Conservation (phyloP, 164 flowering plant species). For the Vitis riparia region DNA sequence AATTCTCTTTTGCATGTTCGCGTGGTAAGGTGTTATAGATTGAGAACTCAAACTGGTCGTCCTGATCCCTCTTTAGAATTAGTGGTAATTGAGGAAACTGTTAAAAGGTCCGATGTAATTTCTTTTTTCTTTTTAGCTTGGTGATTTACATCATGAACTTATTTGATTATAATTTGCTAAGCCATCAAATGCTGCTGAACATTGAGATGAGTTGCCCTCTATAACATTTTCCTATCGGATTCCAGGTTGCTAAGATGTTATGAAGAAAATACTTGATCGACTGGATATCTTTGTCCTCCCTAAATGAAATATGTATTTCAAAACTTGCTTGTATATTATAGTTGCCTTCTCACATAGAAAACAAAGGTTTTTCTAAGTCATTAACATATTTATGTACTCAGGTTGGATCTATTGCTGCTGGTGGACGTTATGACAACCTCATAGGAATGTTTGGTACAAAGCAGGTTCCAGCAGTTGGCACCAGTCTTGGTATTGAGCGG, state of each 20-base stretch:
- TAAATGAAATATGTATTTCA: not conserved
- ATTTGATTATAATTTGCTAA: no score
- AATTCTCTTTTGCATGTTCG: no score
- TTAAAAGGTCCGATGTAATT: no score
- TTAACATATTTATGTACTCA: slow-evolving; percentile 22
- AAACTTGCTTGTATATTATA: not conserved
- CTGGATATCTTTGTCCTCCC: not conserved
- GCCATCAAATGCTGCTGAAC: not conserved
- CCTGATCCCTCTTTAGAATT: no score
- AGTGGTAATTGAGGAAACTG: no score
- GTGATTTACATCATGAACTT: no score
- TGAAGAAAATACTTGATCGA: no score
- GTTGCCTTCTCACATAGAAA: not conserved
- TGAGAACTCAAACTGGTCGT: no score
- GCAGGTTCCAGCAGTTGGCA: slow-evolving; percentile 91
- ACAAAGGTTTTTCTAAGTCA: not conserved
- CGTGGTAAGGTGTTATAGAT: no score
- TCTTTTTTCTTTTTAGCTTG: no score
- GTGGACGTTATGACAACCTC: slow-evolving; percentile 96
- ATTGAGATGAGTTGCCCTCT: not conserved
- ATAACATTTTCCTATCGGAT: not conserved
- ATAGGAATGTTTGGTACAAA: slow-evolving; percentile 85
- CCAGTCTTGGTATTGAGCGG: slow-evolving; percentile 93
- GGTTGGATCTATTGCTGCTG: slow-evolving; percentile 98
- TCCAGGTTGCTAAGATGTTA: no score